A percentile compares a stretch with the other conserved stretches of the same genome.
Conservation (phyloP, 441 rosid species). For the Adansonia rubrostipa region DNA sequence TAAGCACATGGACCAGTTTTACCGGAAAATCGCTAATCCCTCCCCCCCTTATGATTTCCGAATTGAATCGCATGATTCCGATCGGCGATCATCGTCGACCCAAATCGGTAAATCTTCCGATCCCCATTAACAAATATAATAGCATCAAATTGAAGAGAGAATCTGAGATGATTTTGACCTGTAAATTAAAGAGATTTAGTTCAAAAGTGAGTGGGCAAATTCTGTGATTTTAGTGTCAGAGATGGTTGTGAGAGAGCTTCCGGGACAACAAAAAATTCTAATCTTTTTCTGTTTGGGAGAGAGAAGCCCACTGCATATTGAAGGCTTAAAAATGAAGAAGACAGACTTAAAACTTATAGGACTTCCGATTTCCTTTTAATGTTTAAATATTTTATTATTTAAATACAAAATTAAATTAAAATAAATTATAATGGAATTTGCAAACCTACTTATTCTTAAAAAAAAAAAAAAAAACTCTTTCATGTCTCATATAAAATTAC, state of each 20-base stretch:
- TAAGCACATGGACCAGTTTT: background rate
- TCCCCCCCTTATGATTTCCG: background rate
- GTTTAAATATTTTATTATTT: background rate
- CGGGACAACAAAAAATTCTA: background rate
- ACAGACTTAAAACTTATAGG: background rate
- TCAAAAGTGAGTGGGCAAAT: slow-evolving; percentile 1
- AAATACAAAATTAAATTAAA: too few species aligned
- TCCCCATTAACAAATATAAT: background rate
- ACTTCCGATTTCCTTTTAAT: background rate
- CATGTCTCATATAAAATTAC: too few species aligned
- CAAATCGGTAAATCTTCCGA: background rate
- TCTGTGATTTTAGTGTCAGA: too few species aligned
- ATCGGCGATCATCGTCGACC: slow-evolving; percentile 8
- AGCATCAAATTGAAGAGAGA: background rate
- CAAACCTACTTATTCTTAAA: too few species aligned
- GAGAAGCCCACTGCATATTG: background rate
- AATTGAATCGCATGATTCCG: background rate
- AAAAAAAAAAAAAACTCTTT: too few species aligned
- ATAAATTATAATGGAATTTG: too few species aligned
- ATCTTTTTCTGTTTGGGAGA: slow-evolving; percentile 3
- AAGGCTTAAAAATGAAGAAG: background rate
- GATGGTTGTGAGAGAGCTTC: background rate
- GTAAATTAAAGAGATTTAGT: background rate
- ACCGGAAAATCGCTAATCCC: background rate
- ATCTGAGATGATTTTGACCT: background rate